A percentile compares a stretch with the other conserved stretches of the same genome.
Conservation (phyloP, 139 green algal genomes). For the Picochlorum sp. region DNA sequence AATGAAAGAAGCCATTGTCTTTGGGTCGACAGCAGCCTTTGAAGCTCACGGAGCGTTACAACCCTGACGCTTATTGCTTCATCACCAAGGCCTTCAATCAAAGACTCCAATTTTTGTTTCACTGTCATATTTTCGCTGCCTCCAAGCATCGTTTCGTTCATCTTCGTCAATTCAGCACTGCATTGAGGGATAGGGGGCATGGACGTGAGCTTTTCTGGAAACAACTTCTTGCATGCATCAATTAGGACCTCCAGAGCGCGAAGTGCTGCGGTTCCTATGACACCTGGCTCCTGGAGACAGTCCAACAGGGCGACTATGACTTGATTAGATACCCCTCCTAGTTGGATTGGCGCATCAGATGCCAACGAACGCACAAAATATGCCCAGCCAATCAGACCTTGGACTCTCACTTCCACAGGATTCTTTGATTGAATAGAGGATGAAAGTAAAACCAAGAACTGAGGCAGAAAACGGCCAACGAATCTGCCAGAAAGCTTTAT, state of each 20-base stretch:
- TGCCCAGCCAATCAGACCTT: constrained; percentile 35
- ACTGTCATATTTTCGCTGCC: constrained; percentile 16
- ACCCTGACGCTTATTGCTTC: constrained; percentile 36
- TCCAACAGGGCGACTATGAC: constrained; percentile 61
- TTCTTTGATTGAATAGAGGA: constrained; percentile 11
- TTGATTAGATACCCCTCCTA: constrained; percentile 46
- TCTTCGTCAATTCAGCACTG: background rate
- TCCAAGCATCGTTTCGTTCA: constrained; percentile 27
- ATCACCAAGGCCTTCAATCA: constrained; percentile 35
- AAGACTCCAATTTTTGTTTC: constrained; percentile 30
- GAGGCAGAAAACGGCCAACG: constrained; percentile 32
- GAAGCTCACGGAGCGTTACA: constrained; percentile 36
- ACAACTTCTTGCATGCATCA: background rate
- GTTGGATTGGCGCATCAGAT: constrained; percentile 23
- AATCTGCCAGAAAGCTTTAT: constrained; percentile 22
- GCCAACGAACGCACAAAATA: constrained; percentile 34
- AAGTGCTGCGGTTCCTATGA: constrained; percentile 1
- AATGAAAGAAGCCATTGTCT: constrained; percentile 28
- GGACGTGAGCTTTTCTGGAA: constrained; percentile 13
- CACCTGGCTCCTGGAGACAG: constrained; percentile 42
- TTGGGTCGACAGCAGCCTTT: constrained; percentile 26
- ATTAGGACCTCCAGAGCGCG: constrained; percentile 1
- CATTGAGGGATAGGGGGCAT: constrained; percentile 44
- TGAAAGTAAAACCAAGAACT: constrained; percentile 41
- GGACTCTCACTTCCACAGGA: constrained; percentile 23